Conservation (phyloP, 2,329 filamentous ascomycete species). For the Verticillium tricorpus region DNA sequence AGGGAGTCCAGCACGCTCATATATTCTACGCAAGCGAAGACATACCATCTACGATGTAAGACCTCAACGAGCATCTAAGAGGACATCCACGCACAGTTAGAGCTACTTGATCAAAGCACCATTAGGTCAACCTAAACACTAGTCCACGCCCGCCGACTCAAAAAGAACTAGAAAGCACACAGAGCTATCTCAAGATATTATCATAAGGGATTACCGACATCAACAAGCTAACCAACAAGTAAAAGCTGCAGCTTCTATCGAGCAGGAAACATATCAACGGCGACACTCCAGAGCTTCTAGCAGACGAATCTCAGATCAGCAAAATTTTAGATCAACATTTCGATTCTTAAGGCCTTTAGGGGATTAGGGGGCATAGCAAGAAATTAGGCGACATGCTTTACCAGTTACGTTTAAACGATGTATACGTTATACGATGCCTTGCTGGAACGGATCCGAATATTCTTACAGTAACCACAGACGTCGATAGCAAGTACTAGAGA, state of each 20-base stretch:
- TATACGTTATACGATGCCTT: not conserved
- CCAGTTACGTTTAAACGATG: not conserved
- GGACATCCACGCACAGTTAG: no score
- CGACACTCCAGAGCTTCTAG: not conserved
- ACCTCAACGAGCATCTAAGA: no score
- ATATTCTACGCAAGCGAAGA: no score
- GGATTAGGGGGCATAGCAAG: not conserved
- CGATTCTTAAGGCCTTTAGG: no score
- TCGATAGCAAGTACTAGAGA: not conserved
- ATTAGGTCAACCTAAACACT: not conserved
- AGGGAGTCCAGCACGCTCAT: no score
- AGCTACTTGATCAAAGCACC: no score
- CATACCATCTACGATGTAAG: no score
- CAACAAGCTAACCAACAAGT: not conserved
- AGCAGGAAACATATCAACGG: not conserved
- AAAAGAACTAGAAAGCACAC: not conserved
- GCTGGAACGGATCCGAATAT: not conserved
- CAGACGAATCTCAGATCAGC: not conserved
- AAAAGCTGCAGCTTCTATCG: not conserved
- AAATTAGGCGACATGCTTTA: not conserved
- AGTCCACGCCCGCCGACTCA: not conserved
- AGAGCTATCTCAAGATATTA: not conserved
- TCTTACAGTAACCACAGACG: not conserved
- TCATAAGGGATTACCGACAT: not conserved
- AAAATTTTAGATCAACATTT: no score